Base-by-base conservation (phyloP, 129 eudicot genomes). In the Helianthus annuus region DNA sequence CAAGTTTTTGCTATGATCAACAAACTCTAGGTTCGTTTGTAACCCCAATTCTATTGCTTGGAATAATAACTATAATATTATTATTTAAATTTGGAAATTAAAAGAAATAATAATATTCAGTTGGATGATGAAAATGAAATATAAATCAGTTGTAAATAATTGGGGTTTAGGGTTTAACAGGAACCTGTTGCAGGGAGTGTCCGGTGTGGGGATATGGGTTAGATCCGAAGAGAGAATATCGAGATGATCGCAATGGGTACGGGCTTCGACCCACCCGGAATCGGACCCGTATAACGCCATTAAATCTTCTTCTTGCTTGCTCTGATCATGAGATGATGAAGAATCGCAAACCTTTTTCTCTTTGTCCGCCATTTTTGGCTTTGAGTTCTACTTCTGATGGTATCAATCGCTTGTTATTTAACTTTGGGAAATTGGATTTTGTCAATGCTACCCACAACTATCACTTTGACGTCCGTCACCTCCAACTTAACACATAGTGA, bases 211-310 rank as follows among this genome's bases (percentile, higher is more conserved):
- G 38, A 94, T 94, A 76, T 94, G 98, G 45, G 76, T 38, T 22
- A 87, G 96, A 80, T 88, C 98, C 38, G 89, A 75, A 40, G 87
- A 82, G 3, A 93, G 69, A 2, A 80, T 75, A 58, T 13, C 70
- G 14, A 93, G 72, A 72, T 90, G 98, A 58, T 94, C 98, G 81
- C 98, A 94, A 76, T 82, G 88, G 10, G 89, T 94, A 49, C 90
- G 84, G 75, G 96, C 96, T 78, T 90, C 97, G 45, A 94, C 98
- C 98, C 97, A 94, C 36, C 98, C 97, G 68, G 98, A 81, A 68
- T 70, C 84, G 51, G 81, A 80, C 36, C 76, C 83, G 38, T 66
- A 75, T 14, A 83, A 34, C 7, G 67, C 76, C 53, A 72, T 22
- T 64, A 70, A 14, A 53, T 82, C 88, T 16, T 81, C 95, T 9